Evolutionary conservation across 352 stramenopile species (phyloP).

Genomic region (Phytophthora syringae): DNA sequence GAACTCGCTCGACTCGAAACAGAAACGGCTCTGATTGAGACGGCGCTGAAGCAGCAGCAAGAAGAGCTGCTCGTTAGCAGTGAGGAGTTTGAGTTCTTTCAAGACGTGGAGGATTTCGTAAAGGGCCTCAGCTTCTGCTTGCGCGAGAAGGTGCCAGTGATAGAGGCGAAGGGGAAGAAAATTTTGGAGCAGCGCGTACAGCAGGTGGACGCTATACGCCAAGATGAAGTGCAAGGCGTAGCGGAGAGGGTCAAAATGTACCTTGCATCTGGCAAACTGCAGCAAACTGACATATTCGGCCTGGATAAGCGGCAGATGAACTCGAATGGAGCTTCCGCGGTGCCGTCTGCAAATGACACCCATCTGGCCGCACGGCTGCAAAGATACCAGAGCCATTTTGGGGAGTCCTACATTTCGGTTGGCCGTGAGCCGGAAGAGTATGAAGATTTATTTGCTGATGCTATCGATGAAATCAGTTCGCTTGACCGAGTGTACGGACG

Average conservation of each 20-base stretch:
- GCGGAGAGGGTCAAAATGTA: slow-evolving; percentile 17
- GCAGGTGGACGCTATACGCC: slow-evolving; percentile 14
- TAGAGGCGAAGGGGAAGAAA: slow-evolving; percentile 53
- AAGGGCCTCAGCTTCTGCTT: slow-evolving; percentile 79
- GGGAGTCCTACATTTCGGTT: slow-evolving; percentile 28
- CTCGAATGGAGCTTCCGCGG: slow-evolving; percentile 5
- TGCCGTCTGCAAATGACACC: not conserved
- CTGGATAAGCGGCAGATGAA: slow-evolving; percentile 17
- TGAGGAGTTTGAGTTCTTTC: slow-evolving; percentile 83
- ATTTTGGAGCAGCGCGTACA: slow-evolving; percentile 29
- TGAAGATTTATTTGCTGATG: slow-evolving; percentile 62
- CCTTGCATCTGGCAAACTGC: slow-evolving; percentile 24
- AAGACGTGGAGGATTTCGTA: slow-evolving; percentile 77
- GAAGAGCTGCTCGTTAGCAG: slow-evolving; percentile 61
- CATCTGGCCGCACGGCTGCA: slow-evolving; percentile 9
- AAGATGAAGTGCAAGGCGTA: slow-evolving; percentile 25
- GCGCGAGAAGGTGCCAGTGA: slow-evolving; percentile 63
- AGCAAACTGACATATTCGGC: slow-evolving; percentile 25
- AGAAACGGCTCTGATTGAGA: slow-evolving; percentile 52
- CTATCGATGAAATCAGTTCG: slow-evolving; percentile 74
- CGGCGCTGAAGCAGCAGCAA: slow-evolving; percentile 47
- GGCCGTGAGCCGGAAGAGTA: slow-evolving; percentile 1
- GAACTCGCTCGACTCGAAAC: slow-evolving; percentile 63
- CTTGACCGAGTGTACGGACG: slow-evolving; percentile 59
- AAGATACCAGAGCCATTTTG: slow-evolving; percentile 37